Evolutionary conservation across 1,139 yeast genomes (phyloP), one percentile per base, ranked within the genome.

Genomic region (Pichia sp.): DNA sequence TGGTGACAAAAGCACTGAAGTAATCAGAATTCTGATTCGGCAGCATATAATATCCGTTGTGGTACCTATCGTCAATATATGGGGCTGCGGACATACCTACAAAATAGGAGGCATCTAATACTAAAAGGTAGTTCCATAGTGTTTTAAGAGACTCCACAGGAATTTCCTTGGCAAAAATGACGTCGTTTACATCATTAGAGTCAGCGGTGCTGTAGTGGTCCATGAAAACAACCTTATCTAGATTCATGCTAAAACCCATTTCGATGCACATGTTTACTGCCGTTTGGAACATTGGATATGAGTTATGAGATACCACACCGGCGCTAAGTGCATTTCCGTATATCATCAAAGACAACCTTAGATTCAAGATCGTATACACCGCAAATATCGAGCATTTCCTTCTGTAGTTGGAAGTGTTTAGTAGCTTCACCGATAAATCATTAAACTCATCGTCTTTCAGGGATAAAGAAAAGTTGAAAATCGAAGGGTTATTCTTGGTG

Each of bases 61-160:
- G 38, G 38, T 41, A 59, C 23, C 55, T 55, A n/a, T 54, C 51
- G 50, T 59, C 55, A 23, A 57, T 57, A 11, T 51, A 8, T n/a
- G 58, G 56, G 8, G 47, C 50, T 10, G 26, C 5, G 4, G 29
- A 29, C 5, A 49, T 32, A n/a, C 42, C 8, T 10, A 51, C 30
- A 13, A 38, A 54, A 19, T 50, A 57, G 3, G 43, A 47, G 2
- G 57, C 47, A 46, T 59, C 62, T 2, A 50, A 8, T 5, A 41
- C 16, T 8, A 59, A 11, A 11, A 59, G 23, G 45, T 57, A 47
- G 44, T 59, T 59, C 62, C 62, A 59, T 34, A 59, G 46, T 23
- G 23, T 29, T 45, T 59, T 58, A 4, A 47, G n/a, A n/a, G 52
- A 44, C 6, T 49, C 53, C 1, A 31, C 3, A 10, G 58, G 42